These are phyloP conservation scores for Alternaria angustiovoidea DNA, from an alignment of 2,329 filamentous ascomycete genomes.

Conservation along the genomic window DNA sequence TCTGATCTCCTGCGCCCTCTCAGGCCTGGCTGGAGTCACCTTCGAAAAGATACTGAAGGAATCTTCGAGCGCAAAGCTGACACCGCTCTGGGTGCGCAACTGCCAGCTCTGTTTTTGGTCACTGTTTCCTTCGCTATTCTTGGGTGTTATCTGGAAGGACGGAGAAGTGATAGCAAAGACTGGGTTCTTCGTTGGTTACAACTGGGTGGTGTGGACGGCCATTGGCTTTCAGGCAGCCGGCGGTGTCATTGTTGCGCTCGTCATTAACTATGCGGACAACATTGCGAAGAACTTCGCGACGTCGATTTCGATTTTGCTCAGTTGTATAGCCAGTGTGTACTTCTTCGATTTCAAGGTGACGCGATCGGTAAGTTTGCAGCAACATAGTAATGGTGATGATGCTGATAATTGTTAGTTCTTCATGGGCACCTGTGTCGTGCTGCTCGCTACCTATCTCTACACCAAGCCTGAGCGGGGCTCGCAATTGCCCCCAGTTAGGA, in stretches of 20 bases:
- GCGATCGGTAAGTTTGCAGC: conserved; percentile 33
- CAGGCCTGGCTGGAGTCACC: conserved; percentile 84
- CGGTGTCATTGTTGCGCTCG: conserved; percentile 82
- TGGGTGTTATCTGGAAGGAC: conserved; percentile 87
- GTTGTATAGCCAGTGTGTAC: conserved; percentile 82
- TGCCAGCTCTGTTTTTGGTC: conserved; percentile 95
- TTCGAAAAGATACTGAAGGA: conserved; percentile 94
- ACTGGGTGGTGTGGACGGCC: conserved; percentile 86
- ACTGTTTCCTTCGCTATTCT: conserved; percentile 84
- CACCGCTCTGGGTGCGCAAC: conserved; percentile 92
- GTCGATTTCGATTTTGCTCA: conserved; percentile 88
- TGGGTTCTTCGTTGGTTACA: conserved; percentile 96
- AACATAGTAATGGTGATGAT: not conserved
- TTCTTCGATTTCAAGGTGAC: conserved; percentile 85
- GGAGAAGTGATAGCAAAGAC: conserved; percentile 81
- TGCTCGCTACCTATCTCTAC: conserved; percentile 87
- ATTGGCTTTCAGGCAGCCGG: conserved; percentile 84
- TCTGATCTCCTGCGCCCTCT: conserved; percentile 78
- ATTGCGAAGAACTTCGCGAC: conserved; percentile 95
- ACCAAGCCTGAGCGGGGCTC: conserved; percentile 66
- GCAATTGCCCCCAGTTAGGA: conserved; percentile 69
- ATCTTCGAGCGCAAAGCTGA: conserved; percentile 69
- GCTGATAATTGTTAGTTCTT: conserved; percentile 69
- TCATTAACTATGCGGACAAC: conserved; percentile 84
- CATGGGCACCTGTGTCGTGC: conserved; percentile 78